These are phyloP conservation scores for Gymnopilus dilepis DNA, from an alignment of 768 basidiomycete genomes.

Conservation along the genomic window DNA sequence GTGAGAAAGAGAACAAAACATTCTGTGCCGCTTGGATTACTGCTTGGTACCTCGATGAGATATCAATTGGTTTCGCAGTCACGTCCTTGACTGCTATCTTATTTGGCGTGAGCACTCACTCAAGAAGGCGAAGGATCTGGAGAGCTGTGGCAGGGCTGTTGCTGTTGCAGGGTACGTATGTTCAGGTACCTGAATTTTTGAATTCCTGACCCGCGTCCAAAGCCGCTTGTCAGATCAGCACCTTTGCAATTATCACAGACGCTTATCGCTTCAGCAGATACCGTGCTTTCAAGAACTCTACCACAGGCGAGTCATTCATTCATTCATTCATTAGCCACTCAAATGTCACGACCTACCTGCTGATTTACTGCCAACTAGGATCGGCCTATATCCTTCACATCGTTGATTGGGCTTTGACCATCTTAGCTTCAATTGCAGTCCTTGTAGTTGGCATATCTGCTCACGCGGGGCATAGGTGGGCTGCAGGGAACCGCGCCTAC, in stretches of 20 bases:
- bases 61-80: constrained; percentile 67
- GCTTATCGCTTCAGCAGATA: constrained; percentile 52
- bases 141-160: constrained; percentile 71
- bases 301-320: constrained; percentile 51
- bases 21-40: constrained; percentile 77
- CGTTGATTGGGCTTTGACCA: constrained; percentile 63
- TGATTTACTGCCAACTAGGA: constrained; percentile 44
- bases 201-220: not conserved
- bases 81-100: constrained; percentile 62
- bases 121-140: constrained; percentile 78
- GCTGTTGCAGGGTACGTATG: constrained; percentile 58
- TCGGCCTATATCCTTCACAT: constrained; percentile 62
- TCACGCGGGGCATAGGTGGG: constrained; percentile 69
- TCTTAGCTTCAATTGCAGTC: constrained; percentile 58
- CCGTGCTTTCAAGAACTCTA: constrained; percentile 60
- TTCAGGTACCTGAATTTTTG: constrained; percentile 1
- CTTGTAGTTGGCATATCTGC: constrained; percentile 68
- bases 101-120: constrained; percentile 75
- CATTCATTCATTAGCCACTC: no score
- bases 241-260: constrained; percentile 70
- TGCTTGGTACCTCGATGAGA: constrained; percentile 68
- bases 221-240: constrained; percentile 65
- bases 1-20: constrained; percentile 55
- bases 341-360: not conserved
- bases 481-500: constrained; percentile 77